phyloP scores from a whole-genome alignment of 2,329 filamentous ascomycete genomes.

The Trichoderma afroharzianum region DNA sequence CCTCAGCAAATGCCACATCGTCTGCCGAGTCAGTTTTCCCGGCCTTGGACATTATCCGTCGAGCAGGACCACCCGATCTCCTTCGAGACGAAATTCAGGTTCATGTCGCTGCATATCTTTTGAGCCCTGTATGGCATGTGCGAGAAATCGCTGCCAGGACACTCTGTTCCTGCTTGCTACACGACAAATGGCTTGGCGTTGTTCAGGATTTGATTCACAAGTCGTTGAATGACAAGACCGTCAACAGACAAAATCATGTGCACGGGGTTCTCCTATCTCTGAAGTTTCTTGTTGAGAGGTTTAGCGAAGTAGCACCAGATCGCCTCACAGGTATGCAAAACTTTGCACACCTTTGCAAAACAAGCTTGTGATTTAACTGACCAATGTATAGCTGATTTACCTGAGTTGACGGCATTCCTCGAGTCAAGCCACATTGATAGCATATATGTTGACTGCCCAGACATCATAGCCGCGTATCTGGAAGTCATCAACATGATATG shows the following conservation, averaged over 20 bases:
- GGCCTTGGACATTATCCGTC: slow-evolving; percentile 74
- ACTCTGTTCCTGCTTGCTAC: slow-evolving; percentile 59
- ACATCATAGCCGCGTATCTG: slow-evolving; percentile 44
- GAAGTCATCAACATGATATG: slow-evolving; percentile 44
- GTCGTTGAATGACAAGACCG: slow-evolving; percentile 25
- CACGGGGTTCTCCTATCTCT: slow-evolving; percentile 58
- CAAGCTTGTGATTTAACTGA: slow-evolving; percentile 20
- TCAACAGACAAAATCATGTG: slow-evolving; percentile 46
- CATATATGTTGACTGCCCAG: slow-evolving; percentile 32
- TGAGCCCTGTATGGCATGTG: slow-evolving; percentile 73
- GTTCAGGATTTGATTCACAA: slow-evolving; percentile 37
- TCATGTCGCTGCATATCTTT: slow-evolving; percentile 60
- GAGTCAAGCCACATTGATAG: slow-evolving; percentile 25
- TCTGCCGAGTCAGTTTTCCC: slow-evolving; percentile 73
- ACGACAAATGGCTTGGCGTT: slow-evolving; percentile 45
- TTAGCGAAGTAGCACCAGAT: slow-evolving; percentile 44
- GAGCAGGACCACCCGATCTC: slow-evolving; percentile 62
- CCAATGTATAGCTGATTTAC: slow-evolving; percentile 28
- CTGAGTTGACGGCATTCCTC: slow-evolving; percentile 31
- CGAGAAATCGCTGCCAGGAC: slow-evolving; percentile 77
- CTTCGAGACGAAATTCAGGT: slow-evolving; percentile 52
- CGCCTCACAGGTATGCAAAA: slow-evolving; percentile 40
- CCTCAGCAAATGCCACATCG: slow-evolving; percentile 33
- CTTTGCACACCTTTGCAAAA: neutral
- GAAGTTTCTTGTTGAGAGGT: slow-evolving; percentile 54